Conservation (phyloP, 176 grass and related monocot genomes). For the Avena insularis region DNA sequence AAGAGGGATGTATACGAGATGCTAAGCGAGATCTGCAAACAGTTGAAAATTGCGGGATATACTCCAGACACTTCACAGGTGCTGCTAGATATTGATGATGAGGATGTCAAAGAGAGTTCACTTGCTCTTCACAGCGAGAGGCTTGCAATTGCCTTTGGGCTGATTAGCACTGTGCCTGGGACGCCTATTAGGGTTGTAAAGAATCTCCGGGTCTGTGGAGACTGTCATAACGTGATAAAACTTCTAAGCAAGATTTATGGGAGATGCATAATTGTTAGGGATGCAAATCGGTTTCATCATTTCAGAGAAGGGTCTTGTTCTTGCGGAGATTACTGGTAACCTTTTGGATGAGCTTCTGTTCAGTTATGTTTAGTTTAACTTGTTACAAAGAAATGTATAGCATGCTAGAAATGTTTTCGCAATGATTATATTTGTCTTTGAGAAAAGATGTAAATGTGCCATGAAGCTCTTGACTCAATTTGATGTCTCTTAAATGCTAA, state of each 20-base stretch:
- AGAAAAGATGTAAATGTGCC: constrained; percentile 29
- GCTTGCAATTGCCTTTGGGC: constrained; percentile 73
- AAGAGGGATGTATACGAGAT: constrained; percentile 61
- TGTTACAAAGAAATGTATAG: constrained; percentile 42
- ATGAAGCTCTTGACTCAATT: constrained; percentile 46
- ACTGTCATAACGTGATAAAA: constrained; percentile 73
- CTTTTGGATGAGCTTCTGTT: constrained; percentile 5
- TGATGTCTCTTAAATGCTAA: constrained; percentile 55
- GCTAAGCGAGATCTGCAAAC: constrained; percentile 56
- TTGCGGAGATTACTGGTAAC: constrained; percentile 75
- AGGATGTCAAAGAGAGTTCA: constrained; percentile 67
- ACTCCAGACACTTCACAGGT: constrained; percentile 61
- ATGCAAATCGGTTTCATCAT: constrained; percentile 68
- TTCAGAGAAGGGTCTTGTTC: constrained; percentile 73
- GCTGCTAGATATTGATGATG: constrained; percentile 70
- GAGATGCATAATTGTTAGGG: constrained; percentile 68
- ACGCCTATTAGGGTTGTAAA: constrained; percentile 69
- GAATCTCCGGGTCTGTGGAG: constrained; percentile 68
- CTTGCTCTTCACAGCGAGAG: constrained; percentile 75
- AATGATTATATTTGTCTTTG: constrained; percentile 31
- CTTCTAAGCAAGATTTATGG: constrained; percentile 71
- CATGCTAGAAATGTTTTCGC: constrained; percentile 25
- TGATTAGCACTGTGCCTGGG: constrained; percentile 53
- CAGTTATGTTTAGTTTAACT: constrained; percentile 19
- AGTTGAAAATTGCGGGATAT: constrained; percentile 60